phyloP scores from a whole-genome alignment of 768 basidiomycete species.

The Russula vinacea region DNA sequence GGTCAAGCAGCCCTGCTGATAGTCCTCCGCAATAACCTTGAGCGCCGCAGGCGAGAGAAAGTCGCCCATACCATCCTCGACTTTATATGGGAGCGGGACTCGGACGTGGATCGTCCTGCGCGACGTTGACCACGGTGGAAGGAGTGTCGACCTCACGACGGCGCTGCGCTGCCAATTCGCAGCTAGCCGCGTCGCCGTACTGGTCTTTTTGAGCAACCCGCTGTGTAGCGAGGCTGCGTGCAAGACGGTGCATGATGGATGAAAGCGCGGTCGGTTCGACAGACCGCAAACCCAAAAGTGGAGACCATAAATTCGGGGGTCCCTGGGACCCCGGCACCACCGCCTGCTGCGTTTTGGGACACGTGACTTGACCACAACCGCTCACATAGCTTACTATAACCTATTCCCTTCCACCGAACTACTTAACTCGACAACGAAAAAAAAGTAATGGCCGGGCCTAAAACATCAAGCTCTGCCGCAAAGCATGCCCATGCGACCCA shows the following conservation, averaged over 20 bases:
- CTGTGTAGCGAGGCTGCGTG: constrained; percentile 9
- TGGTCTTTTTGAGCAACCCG: constrained; percentile 3
- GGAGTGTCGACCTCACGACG: neutral
- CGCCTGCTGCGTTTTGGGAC: neutral
- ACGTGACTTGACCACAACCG: constrained; percentile 5
- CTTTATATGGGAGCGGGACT: constrained; percentile 57
- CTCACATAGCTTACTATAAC: no score
- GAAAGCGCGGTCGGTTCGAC: neutral
- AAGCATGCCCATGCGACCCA: constrained; percentile 25
- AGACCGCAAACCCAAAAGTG: neutral
- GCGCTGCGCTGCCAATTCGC: neutral
- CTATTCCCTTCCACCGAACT: neutral
- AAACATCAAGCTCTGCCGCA: constrained; percentile 30
- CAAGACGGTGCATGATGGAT: constrained; percentile 21
- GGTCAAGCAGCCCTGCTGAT: constrained; percentile 79
- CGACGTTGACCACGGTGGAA: constrained; percentile 25
- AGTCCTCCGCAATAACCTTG: constrained; percentile 71
- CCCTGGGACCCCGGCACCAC: constrained; percentile 1
- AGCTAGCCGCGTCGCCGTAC: neutral
- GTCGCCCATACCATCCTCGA: constrained; percentile 69
- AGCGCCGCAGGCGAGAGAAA: constrained; percentile 77
- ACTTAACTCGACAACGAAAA: neutral
- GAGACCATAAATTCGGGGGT: neutral
- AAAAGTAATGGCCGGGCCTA: constrained; percentile 41
- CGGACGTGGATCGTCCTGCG: constrained; percentile 47